These are phyloP conservation scores for Fraxinus anomala DNA, from an alignment of 257 asterid genomes.

Conservation along the genomic window DNA sequence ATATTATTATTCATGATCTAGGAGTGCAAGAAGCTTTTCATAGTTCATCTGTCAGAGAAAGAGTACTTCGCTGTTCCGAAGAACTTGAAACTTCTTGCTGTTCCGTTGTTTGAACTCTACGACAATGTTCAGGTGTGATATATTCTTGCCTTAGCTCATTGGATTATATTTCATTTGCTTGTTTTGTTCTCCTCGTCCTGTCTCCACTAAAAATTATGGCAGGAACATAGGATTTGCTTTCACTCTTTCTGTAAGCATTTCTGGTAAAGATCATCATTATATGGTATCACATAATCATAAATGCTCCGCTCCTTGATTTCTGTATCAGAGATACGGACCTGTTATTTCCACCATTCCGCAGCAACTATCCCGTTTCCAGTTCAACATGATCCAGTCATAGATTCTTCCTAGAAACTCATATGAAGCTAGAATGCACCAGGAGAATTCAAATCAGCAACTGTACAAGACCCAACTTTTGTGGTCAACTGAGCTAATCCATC, in stretches of 20 bases:
- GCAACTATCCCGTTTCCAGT: constrained; percentile 96
- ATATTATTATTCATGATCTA: constrained; percentile 31
- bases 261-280: constrained; percentile 12
- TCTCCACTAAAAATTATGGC: not conserved
- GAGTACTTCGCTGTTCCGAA: constrained; percentile 98
- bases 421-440: constrained; percentile 1
- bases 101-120: constrained; percentile 93
- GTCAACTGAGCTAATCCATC: constrained; percentile 25
- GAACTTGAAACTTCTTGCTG: constrained; percentile 96
- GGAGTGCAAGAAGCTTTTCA: constrained; percentile 93
- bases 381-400: constrained; percentile 88
- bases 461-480: constrained; percentile 15
- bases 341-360: constrained; percentile 96
- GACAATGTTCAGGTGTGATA: constrained; percentile 90
- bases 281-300: constrained; percentile 14
- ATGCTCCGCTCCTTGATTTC: constrained; percentile 25
- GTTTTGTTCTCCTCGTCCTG: not conserved
- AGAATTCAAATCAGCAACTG: constrained; percentile 23
- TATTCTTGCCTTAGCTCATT: not conserved
- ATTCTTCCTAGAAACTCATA: not conserved
- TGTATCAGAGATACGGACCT: constrained; percentile 89
- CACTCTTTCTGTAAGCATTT: constrained; percentile 3
- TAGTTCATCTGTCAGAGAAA: constrained; percentile 91
- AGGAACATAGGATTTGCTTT: not conserved
- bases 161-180: not conserved